Evolutionary conservation across 2,329 filamentous ascomycete genomes (phyloP), one percentile per base, ranked within the genome.

Genomic region (Oidium heveae): DNA sequence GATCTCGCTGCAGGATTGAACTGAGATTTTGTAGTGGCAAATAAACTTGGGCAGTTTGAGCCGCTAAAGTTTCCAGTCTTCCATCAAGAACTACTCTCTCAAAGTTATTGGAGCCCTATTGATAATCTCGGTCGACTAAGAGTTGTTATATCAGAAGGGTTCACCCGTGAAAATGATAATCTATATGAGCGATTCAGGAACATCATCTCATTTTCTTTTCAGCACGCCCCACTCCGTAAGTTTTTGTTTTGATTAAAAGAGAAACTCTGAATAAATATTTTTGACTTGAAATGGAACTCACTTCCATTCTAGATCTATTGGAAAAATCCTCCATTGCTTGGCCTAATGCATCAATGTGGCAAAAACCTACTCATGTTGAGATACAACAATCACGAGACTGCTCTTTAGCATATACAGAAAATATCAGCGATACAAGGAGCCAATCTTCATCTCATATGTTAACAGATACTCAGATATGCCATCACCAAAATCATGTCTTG

Each of bases 151-250:
- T 79, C 82, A 51, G 85, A 89, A 63, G 80, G 84, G 0, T 79
- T 86, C 56, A 70, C 73, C 10, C 70, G 77, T 39, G 71, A 74
- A 69, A 58, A 61, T 1, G 68, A 69, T 1, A 66, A 69, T 44
- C 74, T 77, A 0, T 77, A 84, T 59, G 79, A 85, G 61, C 71
- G 78, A 43, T 70, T 84, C 58, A 83, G 81, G 63, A 85, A 88
- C 61, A 67, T 86, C 47, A 75, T 87, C 24, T 75, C 76, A 15
- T 91, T 94, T 66, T 81, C 86, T 0, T 94, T 93, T 61, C 84
- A 91, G 63, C 84, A 91, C 69, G 86, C 84, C 36, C 86, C 86
- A 0, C 68, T 84, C 55, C 74, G 86, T 89, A 69, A 59, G 72
- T 50, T 39, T 36, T 9, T 36, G n/a, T 12, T 22, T 20, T 18